Base-by-base conservation (phyloP, 495 filamentous ascomycete genomes). In the Talaromyces borbonicus region DNA sequence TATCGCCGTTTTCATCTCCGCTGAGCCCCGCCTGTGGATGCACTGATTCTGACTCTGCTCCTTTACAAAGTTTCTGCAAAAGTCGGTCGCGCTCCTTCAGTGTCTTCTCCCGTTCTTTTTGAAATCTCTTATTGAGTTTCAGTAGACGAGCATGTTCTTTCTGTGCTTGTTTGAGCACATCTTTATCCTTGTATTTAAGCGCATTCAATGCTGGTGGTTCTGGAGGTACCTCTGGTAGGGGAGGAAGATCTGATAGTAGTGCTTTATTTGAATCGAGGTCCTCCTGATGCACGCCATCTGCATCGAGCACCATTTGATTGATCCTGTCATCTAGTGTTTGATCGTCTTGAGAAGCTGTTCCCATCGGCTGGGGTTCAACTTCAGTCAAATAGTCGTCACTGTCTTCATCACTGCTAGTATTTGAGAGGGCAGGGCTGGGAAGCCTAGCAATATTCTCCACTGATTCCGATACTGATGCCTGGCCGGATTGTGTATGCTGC, bases 91-190 rank as follows among this genome's bases (percentile, higher is more conserved):
- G 68, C 25, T 79, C 75, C 43, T 67, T 76, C n/a, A 85, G 62
- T 0, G 70, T 68, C 46, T 69, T 81, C 6, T 79, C 75, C 3
- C 75, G 75, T 43, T 81, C 74, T 54, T 83, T 86, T 44, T 85
- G 56, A 8, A 73, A 67, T 50, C 68, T 68, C 38, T 79, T 67
- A 61, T 82, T 81, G 3, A 64, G 63, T 52, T 85, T 86, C 23
- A 73, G 54, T 0, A 59, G 67, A 14, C 63, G 67, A 47, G 67
- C 71, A 40, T 78, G 73, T 46, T 83, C 75, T 48, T 77, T 81
- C 53, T 82, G 75, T 3, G 77, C 82, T 25, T 75, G 66, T 54
- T 83, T 87, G 12, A 77, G 77, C 16, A 72, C 57, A 15, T 76
- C 74, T 49, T 81, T 81, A 57, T 84, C 77, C 1, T 65, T 55